Conservation (phyloP, 495 filamentous ascomycete species). For the Amphirosellinia nigrospora region DNA sequence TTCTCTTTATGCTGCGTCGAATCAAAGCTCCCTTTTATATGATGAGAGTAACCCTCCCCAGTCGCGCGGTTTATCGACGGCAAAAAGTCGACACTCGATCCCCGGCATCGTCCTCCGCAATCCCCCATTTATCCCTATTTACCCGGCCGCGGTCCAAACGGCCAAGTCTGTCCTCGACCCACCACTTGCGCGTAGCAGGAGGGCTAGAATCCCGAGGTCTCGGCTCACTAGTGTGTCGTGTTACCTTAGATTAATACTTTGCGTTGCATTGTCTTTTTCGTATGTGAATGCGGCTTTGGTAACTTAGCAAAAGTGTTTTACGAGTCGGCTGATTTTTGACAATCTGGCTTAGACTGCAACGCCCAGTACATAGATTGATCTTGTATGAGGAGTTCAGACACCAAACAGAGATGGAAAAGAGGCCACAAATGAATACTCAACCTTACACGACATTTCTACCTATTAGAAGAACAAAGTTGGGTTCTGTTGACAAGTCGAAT, state of each 20-base stretch:
- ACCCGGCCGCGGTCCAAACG: slow-evolving; percentile 39
- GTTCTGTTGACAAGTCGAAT: too few relatives aligned
- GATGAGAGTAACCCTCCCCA: slow-evolving; percentile 16
- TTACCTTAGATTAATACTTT: not conserved
- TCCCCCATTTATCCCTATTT: slow-evolving; percentile 56
- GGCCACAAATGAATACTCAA: too few relatives aligned
- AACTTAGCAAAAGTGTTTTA: too few relatives aligned
- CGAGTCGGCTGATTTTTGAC: too few relatives aligned
- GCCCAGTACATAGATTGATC: too few relatives aligned
- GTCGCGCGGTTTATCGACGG: not conserved
- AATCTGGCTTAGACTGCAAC: too few relatives aligned
- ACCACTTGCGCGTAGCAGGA: not conserved
- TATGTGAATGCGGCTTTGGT: not conserved
- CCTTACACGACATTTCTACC: too few relatives aligned
- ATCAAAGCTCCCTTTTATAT: slow-evolving; percentile 21
- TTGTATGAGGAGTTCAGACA: too few relatives aligned
- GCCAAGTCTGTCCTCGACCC: not conserved
- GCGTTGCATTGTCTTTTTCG: not conserved
- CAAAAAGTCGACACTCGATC: slow-evolving; percentile 31
- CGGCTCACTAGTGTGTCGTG: not conserved
- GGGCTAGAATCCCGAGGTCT: not conserved
- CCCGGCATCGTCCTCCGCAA: slow-evolving; percentile 20
- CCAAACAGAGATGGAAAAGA: too few relatives aligned
- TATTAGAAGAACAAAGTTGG: too few relatives aligned
- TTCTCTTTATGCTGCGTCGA: not conserved